Percentiles rank a stretch among this genome's conserved stretches.
phyloP scores from a whole-genome alignment of 1,139 yeast species.

The Saccharomyces hybrid region DNA sequence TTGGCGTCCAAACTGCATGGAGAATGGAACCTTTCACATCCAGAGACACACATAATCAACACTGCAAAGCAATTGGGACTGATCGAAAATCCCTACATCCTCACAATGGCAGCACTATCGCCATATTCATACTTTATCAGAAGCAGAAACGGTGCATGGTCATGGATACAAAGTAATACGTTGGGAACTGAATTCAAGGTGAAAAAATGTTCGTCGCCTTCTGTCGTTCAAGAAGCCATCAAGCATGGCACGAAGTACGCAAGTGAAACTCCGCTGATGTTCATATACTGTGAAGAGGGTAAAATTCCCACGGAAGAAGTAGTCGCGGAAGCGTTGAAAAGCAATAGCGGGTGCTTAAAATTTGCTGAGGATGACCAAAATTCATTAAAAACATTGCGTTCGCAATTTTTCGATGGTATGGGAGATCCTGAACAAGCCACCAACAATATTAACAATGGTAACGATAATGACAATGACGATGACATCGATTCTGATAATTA shows the following conservation, averaged over 20 bases:
- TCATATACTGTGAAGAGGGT: constrained; percentile 18
- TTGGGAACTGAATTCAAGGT: constrained; percentile 14
- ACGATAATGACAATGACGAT: not conserved
- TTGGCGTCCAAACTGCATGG: constrained; percentile 19
- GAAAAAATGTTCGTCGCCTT: constrained; percentile 12
- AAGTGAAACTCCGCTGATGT: constrained; percentile 27
- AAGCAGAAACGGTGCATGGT: constrained; percentile 19
- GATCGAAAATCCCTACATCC: constrained; percentile 24
- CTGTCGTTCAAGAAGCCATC: constrained; percentile 18
- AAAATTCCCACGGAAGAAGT: constrained; percentile 3
- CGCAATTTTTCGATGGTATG: not conserved
- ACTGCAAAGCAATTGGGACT: constrained; percentile 21
- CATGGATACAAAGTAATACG: constrained; percentile 13
- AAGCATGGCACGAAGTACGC: constrained; percentile 20
- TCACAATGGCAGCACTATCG: constrained; percentile 23
- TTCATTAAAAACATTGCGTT: constrained; percentile 5
- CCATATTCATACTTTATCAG: constrained; percentile 24
- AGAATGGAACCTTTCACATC: constrained; percentile 26
- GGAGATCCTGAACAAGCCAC: not conserved
- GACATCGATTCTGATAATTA: not conserved
- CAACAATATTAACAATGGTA: not conserved
- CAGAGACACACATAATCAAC: constrained; percentile 20
- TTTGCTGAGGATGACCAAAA: constrained; percentile 21
- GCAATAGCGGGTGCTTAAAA: constrained; percentile 17
- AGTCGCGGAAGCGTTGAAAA: constrained; percentile 12